Percentiles rank a stretch among this genome's conserved stretches.
Evolutionary conservation across 352 stramenopile species (phyloP).

Genomic region (Phytophthora pseudosyringae): DNA sequence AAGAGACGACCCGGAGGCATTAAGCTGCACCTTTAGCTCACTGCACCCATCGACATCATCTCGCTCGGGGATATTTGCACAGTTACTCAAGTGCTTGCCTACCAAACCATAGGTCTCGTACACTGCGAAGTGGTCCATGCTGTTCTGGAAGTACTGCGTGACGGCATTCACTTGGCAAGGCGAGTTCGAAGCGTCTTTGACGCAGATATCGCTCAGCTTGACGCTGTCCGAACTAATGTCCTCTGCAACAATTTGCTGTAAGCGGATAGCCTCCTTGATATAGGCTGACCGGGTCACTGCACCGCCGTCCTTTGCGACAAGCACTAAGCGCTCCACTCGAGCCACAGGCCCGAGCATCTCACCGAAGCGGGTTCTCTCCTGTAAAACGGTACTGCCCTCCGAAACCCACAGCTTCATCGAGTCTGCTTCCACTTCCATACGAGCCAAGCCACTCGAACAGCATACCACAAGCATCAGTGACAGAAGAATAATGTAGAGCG

Average conservation of each 20-base stretch:
- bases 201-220: slow-evolving; percentile 58
- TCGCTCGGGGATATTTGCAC: slow-evolving; percentile 32
- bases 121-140: slow-evolving; percentile 52
- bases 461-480: slow-evolving; percentile 49
- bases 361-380: slow-evolving; percentile 53
- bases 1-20: slow-evolving; percentile 36
- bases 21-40: slow-evolving; percentile 40
- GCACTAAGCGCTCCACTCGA: slow-evolving; percentile 58
- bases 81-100: slow-evolving; percentile 53
- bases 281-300: slow-evolving; percentile 49
- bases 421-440: slow-evolving; percentile 55
- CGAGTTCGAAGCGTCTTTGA: slow-evolving; percentile 56
- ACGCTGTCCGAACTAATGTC: slow-evolving; percentile 28
- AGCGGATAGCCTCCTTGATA: slow-evolving; percentile 61
- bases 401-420: slow-evolving; percentile 66
- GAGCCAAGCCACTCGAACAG: slow-evolving; percentile 46
- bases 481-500: slow-evolving; percentile 51
- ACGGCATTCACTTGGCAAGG: slow-evolving; percentile 58
- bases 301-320: slow-evolving; percentile 65
- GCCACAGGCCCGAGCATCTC: slow-evolving; percentile 64
- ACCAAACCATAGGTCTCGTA: slow-evolving; percentile 56
- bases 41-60: slow-evolving; percentile 43
- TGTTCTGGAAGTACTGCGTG: slow-evolving; percentile 79
- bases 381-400: slow-evolving; percentile 45
- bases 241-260: slow-evolving; percentile 47